Base-by-base conservation (phyloP, 306 rosid genomes). In the cucumber (Cucumis sativus) region DNA sequence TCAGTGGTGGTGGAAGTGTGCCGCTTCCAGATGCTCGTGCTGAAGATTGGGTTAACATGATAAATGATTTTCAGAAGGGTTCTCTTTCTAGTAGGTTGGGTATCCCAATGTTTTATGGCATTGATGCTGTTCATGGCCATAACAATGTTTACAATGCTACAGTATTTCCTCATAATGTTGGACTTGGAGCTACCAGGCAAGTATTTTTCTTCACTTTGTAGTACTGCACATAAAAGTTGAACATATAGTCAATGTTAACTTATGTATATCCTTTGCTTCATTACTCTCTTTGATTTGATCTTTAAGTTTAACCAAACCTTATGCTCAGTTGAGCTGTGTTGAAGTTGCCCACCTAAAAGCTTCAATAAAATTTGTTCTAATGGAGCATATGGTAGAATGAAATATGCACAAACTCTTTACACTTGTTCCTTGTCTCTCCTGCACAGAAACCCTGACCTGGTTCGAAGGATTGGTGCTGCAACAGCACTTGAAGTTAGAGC, bases 81-180 rank as follows among this genome's bases (percentile, higher is more conserved):
- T 70, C 99, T 78, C 84, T 92, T 10, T 80, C 88, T 39, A 92
- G 89, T 75, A 93, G 97, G 72, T 84, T 95, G 86, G 97, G 96
- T 7, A 95, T 95, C 39, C 99, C 99, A 23, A 95, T 95, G 97
- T 87, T 95, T 18, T 95, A 95, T 78, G 97, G 99, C 69, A 95
- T 92, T 78, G 99, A 95, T 85, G 99, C 99, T 77, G 93, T 94
- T 78, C 98, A 94, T 82, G 98, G 98, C 76, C 97, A 94, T 88
- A 94, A 94, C 81, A 92, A 90, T 79, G 98, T 94, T 66, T 92
- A 85, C 59, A 94, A 94, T 79, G 96, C 98, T 52, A 94, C 98
- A 60, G 88, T 94, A 82, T 93, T 93, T 85, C 98, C 98, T 10
- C 98, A 94, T 84, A 94, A 94, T 79, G 79, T 92, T 62, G 98